Evolutionary conservation across 2,329 filamentous ascomycete species (phyloP), one percentile per base, ranked within the genome.

Genomic region (Alternaria metachromatica): DNA sequence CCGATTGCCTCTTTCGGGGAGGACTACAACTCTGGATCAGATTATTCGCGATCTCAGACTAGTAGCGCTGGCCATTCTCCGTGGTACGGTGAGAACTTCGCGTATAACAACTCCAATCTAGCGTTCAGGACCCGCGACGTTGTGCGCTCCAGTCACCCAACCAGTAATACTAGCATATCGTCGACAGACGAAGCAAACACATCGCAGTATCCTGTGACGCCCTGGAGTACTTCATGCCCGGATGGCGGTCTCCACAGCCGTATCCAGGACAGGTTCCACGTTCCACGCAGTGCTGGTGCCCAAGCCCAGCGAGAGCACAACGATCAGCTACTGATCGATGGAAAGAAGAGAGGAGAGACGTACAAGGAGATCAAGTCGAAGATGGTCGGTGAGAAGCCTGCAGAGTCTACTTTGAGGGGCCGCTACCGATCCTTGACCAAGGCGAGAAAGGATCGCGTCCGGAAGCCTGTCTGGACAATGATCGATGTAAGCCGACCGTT

Each of bases 331-430:
- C 82, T 92, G 1, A 76, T 91, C 15, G 72, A 82, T n/a, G 82
- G 84, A 23, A 89, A 88, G 75, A 72, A 77, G 8, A 76, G 81
- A 2, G 89, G 89, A 4, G 81, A 87, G 80, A 88, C 89, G 0
- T 93, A 92, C 79, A 86, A 84, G 58, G 84, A 90, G 62, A 92
- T 93, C 71, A 85, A 85, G 41, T 70, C 74, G 7, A 72, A 80
- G 18, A 87, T 89, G 13, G 78, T 89, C 9, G 80, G 82, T 1
- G 90, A 90, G 66, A 78, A 75, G 0, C 89, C 92, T 70, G 88
- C 90, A 2, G 90, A 92, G 78, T 91, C 90, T 11, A 94, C 92
- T 0, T 82, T 94, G 41, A 85, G 92, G 13, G 92, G 92, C 0
- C 85, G 90, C 0, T 88, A 87, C 69, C 84, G 91, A 5, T 87